Conservation (phyloP, 2,329 filamentous ascomycete genomes). For the Camptophora hylomeconis region DNA sequence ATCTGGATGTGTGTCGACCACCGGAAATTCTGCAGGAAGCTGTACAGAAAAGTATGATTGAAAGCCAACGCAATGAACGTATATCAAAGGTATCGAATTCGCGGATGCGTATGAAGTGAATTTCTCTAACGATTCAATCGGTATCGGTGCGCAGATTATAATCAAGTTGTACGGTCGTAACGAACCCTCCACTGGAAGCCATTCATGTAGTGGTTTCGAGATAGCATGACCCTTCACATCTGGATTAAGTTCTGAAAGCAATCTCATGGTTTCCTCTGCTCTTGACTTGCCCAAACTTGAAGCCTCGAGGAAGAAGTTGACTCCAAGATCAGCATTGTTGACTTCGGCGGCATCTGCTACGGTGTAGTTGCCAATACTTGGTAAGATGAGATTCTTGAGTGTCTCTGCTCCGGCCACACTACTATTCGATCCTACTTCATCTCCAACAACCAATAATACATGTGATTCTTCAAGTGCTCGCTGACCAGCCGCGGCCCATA, state of each 20-base stretch:
- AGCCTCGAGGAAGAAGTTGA: constrained; percentile 94
- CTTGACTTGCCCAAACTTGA: constrained; percentile 61
- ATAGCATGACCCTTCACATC: constrained; percentile 70
- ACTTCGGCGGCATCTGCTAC: constrained; percentile 73
- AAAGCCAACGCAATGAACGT: constrained; percentile 82
- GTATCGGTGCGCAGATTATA: constrained; percentile 47
- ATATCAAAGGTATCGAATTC: constrained; percentile 59
- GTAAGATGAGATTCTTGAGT: constrained; percentile 92
- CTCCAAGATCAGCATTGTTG: constrained; percentile 70
- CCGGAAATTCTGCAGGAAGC: constrained; percentile 68
- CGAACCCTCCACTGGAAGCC: constrained; percentile 26
- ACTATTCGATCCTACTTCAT: constrained; percentile 15
- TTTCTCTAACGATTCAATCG: constrained; percentile 35
- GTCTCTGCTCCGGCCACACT: constrained; percentile 72
- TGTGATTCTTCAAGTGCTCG: constrained; percentile 80
- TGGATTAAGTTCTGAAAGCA: constrained; percentile 79
- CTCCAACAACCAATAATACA: constrained; percentile 73
- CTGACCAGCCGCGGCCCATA: constrained; percentile 91
- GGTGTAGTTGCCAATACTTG: constrained; percentile 81
- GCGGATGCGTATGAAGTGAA: constrained; percentile 39
- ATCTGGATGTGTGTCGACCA: constrained; percentile 92
- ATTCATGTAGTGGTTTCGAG: constrained; percentile 28
- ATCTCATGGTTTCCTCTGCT: constrained; percentile 61
- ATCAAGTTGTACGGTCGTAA: constrained; percentile 44
- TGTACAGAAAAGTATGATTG: constrained; percentile 77